Percentiles rank a stretch among this genome's conserved stretches.
Evolutionary conservation across 768 basidiomycete species (phyloP).

Genomic region (Lactifluus pinguis): DNA sequence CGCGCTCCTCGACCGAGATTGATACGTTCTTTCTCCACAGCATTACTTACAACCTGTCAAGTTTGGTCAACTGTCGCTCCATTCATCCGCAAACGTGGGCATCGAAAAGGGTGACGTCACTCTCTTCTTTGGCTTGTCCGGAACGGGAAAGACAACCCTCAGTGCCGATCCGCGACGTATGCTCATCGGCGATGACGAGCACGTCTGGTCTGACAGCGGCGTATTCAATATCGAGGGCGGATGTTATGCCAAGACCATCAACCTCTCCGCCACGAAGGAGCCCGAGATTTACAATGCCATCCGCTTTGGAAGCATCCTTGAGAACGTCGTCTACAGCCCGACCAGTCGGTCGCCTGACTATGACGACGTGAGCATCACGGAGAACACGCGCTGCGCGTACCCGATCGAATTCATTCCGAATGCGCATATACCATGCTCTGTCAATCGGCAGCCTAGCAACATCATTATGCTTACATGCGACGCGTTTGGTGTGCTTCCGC

Average conservation of each 20-base stretch:
- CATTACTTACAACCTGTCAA: constrained; percentile 99
- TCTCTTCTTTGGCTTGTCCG: constrained; percentile 97
- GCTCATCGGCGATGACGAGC: constrained; percentile 98
- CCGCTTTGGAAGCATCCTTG: constrained; percentile 91
- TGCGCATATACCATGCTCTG: constrained; percentile 86
- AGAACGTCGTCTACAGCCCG: constrained; percentile 97
- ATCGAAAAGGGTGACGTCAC: constrained; percentile 86
- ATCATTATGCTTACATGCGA: constrained; percentile 98
- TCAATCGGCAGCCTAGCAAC: constrained; percentile 82
- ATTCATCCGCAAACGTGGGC: constrained; percentile 96
- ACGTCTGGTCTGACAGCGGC: constrained; percentile 97
- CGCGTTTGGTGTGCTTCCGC: constrained; percentile 96
- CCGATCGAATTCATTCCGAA: constrained; percentile 97
- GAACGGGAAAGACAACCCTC: constrained; percentile 97
- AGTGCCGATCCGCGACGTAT: constrained; percentile 92
- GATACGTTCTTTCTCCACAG: constrained; percentile 29
- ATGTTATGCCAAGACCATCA: constrained; percentile 98
- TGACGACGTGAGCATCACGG: constrained; percentile 93
- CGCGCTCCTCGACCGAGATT: neutral
- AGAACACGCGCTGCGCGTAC: constrained; percentile 99
- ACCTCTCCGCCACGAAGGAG: constrained; percentile 94
- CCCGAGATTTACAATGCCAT: constrained; percentile 97
- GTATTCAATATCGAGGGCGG: constrained; percentile 99
- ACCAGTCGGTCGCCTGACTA: constrained; percentile 78
- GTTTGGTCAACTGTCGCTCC: constrained; percentile 93